These are phyloP conservation scores for Ustilago curta DNA, from an alignment of 1,284 basidiomycete genomes.

Conservation along the genomic window DNA sequence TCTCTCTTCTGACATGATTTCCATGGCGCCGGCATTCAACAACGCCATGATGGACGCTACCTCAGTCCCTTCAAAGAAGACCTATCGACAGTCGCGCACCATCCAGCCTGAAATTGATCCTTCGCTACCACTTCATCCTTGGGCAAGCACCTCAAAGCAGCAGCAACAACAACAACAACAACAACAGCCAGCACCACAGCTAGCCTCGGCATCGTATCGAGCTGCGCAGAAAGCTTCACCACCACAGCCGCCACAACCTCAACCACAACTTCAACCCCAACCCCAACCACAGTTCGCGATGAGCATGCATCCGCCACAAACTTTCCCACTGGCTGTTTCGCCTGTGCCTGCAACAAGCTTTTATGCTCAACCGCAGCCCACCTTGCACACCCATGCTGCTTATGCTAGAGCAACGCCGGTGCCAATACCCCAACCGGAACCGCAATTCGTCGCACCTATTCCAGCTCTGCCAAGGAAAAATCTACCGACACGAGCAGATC, in stretches of 20 bases:
- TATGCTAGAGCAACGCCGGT: conserved; percentile 3
- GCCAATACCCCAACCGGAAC: neutral
- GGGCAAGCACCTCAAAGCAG: conserved; percentile 15
- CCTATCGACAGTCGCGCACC: conserved; percentile 19
- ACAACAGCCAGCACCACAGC: neutral
- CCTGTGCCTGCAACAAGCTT: conserved; percentile 14
- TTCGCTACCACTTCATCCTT: conserved; percentile 28
- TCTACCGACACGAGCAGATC: conserved; percentile 23
- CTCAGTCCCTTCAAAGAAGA: neutral
- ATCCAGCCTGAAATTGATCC: conserved; percentile 20
- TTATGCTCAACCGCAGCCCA: conserved; percentile 17
- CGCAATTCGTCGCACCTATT: neutral
- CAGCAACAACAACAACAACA: neutral
- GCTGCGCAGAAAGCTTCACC: neutral
- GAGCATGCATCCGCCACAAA: conserved; percentile 2
- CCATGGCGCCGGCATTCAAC: conserved; percentile 4
- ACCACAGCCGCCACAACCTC: conserved; percentile 1
- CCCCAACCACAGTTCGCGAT: neutral
- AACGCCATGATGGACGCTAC: conserved; percentile 14
- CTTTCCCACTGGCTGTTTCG: neutral
- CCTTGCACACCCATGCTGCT: neutral
- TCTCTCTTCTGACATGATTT: conserved; percentile 4
- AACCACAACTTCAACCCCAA: neutral
- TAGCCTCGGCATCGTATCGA: conserved; percentile 5
- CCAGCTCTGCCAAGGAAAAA: conserved; percentile 13